Evolutionary conservation across 164 flowering plant species (phyloP).

Genomic region (Malania oleifera): DNA sequence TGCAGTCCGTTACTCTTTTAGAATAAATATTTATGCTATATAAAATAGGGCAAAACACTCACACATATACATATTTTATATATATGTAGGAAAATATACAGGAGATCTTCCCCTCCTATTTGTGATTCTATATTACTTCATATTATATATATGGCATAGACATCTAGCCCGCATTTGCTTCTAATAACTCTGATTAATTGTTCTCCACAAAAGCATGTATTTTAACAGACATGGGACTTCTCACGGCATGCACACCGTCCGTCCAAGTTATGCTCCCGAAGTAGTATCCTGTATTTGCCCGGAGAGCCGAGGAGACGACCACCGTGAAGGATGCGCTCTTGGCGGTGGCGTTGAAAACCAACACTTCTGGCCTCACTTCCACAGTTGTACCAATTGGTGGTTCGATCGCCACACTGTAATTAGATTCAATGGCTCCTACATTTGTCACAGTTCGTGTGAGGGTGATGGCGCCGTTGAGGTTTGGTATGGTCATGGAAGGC

Average conservation of each 20-base stretch:
- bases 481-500: constrained; percentile 35
- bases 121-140: too few species aligned
- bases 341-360: constrained; percentile 20
- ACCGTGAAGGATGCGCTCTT: constrained; percentile 21
- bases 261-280: constrained; percentile 36
- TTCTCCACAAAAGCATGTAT: neutral
- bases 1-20: too few species aligned
- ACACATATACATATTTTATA: too few species aligned
- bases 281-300: constrained; percentile 18
- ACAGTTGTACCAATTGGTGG: constrained; percentile 21
- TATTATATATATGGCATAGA: too few species aligned
- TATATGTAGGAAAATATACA: too few species aligned
- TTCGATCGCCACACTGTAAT: constrained; percentile 21
- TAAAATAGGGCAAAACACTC: too few species aligned
- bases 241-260: constrained; percentile 23
- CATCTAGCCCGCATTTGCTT: too few species aligned
- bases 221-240: constrained; percentile 31
- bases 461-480: constrained; percentile 16
- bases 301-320: constrained; percentile 10
- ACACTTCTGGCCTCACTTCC: constrained; percentile 16
- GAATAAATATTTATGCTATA: too few species aligned
- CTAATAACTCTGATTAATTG: too few species aligned
- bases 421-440: constrained; percentile 22
- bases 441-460: constrained; percentile 32
- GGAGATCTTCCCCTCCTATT: too few species aligned